These are phyloP conservation scores for Tulasnella sp. DNA, from an alignment of 768 basidiomycete genomes.

Conservation along the genomic window DNA sequence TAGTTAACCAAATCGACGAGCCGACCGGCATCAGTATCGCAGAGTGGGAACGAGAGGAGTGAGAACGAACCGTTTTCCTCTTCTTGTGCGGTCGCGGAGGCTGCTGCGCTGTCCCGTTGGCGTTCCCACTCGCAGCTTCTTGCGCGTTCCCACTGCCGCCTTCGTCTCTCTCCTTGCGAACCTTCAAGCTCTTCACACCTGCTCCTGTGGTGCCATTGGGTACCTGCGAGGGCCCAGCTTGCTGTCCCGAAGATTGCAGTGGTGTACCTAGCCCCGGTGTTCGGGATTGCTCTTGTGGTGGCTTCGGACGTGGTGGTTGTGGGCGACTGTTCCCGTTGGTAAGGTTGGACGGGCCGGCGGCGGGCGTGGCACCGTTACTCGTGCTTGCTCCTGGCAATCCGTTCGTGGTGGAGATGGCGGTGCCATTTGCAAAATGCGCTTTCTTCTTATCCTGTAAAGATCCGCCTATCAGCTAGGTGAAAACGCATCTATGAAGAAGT, in stretches of 20 bases:
- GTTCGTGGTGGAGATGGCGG: neutral
- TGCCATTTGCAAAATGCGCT: neutral
- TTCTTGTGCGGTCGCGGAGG: constrained; percentile 14
- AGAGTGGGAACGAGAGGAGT: neutral
- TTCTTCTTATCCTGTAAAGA: constrained; percentile 4
- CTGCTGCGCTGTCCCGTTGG: no score
- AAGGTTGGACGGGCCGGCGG: neutral
- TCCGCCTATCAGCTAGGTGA: neutral
- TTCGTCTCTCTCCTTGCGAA: constrained; percentile 15
- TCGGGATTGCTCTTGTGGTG: neutral
- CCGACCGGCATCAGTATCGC: neutral
- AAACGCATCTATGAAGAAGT: neutral
- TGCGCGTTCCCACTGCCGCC: neutral
- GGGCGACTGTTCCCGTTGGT: constrained; percentile 2
- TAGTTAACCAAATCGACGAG: neutral
- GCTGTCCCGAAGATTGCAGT: neutral
- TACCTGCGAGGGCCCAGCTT: neutral
- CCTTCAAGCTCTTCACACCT: constrained; percentile 1
- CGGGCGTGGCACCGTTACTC: neutral
- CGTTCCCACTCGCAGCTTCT: neutral
- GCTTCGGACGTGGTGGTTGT: neutral
- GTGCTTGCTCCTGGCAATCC: neutral
- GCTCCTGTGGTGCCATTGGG: neutral
- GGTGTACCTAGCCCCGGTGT: neutral
- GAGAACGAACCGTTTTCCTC: constrained; percentile 11